Evolutionary conservation across 106 monocot species (phyloP).

Genomic region (Xerophyta viscosa): DNA sequence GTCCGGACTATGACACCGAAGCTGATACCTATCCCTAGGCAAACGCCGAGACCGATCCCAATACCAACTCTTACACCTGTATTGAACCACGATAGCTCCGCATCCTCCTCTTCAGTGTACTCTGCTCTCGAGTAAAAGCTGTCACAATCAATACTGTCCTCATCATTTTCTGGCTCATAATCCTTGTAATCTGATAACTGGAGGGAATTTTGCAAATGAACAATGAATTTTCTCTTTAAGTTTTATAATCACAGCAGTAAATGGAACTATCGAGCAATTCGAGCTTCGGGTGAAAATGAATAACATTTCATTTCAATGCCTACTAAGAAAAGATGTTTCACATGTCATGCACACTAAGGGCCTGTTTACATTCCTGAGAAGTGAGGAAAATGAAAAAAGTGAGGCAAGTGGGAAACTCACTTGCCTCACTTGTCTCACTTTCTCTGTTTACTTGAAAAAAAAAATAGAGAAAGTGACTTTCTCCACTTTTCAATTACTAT

Average conservation of each 20-base stretch:
- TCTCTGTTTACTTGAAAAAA: too few relatives aligned
- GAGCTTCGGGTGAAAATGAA: too few relatives aligned
- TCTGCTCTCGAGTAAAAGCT: conserved; percentile 24
- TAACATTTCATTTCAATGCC: too few relatives aligned
- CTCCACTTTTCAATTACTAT: too few relatives aligned
- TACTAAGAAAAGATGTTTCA: too few relatives aligned
- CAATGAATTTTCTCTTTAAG: neutral
- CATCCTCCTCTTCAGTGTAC: conserved; percentile 43
- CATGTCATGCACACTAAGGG: too few relatives aligned
- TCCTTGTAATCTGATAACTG: conserved; percentile 20
- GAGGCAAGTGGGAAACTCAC: too few relatives aligned
- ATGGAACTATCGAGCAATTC: too few relatives aligned
- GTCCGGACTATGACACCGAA: conserved; percentile 32
- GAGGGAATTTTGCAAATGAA: neutral
- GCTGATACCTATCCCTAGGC: conserved; percentile 34
- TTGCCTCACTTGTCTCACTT: too few relatives aligned
- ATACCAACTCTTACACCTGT: conserved; percentile 50
- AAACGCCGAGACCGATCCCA: conserved; percentile 40
- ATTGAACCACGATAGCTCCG: conserved; percentile 57
- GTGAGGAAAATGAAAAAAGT: too few relatives aligned
- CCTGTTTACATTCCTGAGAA: too few relatives aligned
- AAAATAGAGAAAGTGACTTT: too few relatives aligned
- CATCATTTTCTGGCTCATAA: conserved; percentile 8
- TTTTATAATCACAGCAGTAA: neutral
- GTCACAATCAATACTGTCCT: conserved; percentile 22